Evolutionary conservation across 2,329 filamentous ascomycete species (phyloP).

Genomic region (Fusarium humuli): DNA sequence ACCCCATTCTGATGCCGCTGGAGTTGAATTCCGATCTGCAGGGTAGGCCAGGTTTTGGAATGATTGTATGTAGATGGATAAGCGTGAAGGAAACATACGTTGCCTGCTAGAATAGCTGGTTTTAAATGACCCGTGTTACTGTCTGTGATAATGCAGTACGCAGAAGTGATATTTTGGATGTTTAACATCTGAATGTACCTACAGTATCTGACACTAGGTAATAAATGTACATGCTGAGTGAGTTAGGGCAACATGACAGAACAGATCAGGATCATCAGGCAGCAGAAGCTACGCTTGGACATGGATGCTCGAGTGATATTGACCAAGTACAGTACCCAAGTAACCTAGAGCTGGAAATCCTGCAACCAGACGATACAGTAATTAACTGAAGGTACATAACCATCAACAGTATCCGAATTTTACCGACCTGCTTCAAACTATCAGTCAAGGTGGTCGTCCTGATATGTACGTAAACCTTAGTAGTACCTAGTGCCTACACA

Average conservation of each 20-base stretch:
- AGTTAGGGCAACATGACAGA: neutral
- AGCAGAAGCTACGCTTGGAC: conserved; percentile 17
- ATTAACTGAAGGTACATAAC: neutral
- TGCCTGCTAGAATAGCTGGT: neutral
- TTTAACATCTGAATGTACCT: too few relatives aligned
- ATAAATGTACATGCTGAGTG: neutral
- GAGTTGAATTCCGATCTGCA: conserved; percentile 10
- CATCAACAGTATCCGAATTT: conserved; percentile 2
- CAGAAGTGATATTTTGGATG: too few relatives aligned
- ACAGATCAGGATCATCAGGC: conserved; percentile 5
- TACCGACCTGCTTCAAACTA: conserved; percentile 16
- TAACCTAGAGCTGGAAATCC: neutral
- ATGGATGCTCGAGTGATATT: neutral
- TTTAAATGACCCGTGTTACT: neutral
- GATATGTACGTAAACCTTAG: neutral
- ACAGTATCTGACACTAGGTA: neutral
- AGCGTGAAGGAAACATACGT: neutral
- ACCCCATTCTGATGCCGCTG: conserved; percentile 33
- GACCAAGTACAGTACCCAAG: neutral
- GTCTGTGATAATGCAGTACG: neutral
- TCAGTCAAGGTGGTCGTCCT: conserved; percentile 24
- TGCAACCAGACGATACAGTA: neutral
- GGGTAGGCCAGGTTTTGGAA: conserved; percentile 17
- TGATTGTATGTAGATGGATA: neutral
- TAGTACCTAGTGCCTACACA: neutral